phyloP scores from a whole-genome alignment of 2,329 filamentous ascomycete species.

The Aspergillus sp. region DNA sequence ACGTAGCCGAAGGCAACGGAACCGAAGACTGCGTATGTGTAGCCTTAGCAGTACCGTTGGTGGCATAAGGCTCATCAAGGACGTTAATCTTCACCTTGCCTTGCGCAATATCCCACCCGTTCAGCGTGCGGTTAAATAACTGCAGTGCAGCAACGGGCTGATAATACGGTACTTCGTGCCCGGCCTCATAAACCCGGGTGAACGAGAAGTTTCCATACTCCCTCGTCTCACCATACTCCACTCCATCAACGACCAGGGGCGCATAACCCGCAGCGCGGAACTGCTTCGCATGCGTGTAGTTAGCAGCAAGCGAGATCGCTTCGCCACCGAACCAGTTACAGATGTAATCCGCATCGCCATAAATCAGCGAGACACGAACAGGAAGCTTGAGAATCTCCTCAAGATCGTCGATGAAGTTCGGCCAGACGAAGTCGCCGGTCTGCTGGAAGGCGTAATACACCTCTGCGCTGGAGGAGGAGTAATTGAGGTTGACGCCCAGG shows the following conservation, averaged over 20 bases:
- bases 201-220: constrained; percentile 71
- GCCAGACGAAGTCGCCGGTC: constrained; percentile 57
- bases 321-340: constrained; percentile 65
- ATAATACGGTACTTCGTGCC: constrained; percentile 53
- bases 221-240: constrained; percentile 62
- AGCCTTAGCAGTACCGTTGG: constrained; percentile 34
- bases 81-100: constrained; percentile 35
- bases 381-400: constrained; percentile 54
- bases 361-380: constrained; percentile 64
- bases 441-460: constrained; percentile 45
- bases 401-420: constrained; percentile 53
- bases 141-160: constrained; percentile 56
- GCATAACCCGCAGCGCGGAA: constrained; percentile 66
- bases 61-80: constrained; percentile 25
- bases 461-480: constrained; percentile 40
- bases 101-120: constrained; percentile 49
- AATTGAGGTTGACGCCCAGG: constrained; percentile 59
- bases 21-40: constrained; percentile 42
- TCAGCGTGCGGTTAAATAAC: constrained; percentile 55
- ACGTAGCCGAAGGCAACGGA: constrained; percentile 21
- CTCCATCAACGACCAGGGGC: constrained; percentile 61
- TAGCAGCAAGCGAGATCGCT: constrained; percentile 58
- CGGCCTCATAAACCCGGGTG: constrained; percentile 59
- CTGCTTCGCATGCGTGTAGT: constrained; percentile 43
- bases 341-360: constrained; percentile 55